These are phyloP conservation scores for Biancaea sappan DNA, from an alignment of 306 rosid species.

Conservation along the genomic window DNA sequence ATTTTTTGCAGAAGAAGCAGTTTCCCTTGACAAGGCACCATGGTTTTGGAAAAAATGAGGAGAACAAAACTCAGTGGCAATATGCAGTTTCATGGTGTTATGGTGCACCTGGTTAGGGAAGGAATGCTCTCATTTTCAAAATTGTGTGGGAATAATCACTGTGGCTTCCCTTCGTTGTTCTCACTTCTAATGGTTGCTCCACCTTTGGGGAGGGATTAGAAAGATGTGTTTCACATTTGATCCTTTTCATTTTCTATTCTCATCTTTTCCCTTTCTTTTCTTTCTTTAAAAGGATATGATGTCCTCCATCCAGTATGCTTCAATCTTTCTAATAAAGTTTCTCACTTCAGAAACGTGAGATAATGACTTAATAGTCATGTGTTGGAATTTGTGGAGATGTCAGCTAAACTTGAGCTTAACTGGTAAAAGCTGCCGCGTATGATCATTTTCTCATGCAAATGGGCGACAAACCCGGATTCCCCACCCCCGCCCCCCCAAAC, in stretches of 20 bases:
- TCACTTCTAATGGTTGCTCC: not conserved
- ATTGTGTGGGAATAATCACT: not conserved
- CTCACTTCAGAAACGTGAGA: not conserved
- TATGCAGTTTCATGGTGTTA: not conserved
- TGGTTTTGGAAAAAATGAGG: not conserved
- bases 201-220: not conserved
- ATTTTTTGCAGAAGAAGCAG: not conserved
- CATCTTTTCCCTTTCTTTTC: not conserved
- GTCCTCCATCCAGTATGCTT: not conserved
- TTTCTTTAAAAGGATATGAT: not conserved
- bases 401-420: conserved; percentile 7
- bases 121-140: not conserved
- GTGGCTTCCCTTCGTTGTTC: not conserved
- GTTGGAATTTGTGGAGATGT: not conserved
- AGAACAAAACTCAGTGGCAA: not conserved
- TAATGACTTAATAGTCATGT: not conserved
- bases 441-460: not conserved
- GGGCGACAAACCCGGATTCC: too few species aligned
- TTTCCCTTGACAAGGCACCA: not conserved
- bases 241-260: not conserved
- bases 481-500: too few species aligned
- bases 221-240: not conserved
- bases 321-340: conserved; percentile 48
- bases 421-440: not conserved
- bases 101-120: not conserved